Percentiles rank a stretch among this genome's conserved stretches.
Evolutionary conservation across 179 eudicot genomes (phyloP).

Genomic region (Pouteria campechiana): DNA sequence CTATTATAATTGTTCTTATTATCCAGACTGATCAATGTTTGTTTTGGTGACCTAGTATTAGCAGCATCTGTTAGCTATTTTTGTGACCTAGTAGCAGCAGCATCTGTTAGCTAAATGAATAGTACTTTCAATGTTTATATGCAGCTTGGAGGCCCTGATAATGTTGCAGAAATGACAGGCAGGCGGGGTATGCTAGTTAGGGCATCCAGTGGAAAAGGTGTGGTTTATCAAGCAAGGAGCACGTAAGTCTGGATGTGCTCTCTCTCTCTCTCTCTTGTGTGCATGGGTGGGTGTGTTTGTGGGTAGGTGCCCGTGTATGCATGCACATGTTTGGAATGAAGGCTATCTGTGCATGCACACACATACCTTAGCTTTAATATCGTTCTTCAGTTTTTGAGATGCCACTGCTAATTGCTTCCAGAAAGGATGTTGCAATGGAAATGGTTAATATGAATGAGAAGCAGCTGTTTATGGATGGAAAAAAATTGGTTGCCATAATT

Average conservation of each 20-base stretch:
- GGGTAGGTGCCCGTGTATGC: too few species aligned
- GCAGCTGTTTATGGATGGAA: conserved; percentile 89
- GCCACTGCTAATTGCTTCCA: conserved; percentile 16
- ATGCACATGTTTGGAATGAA: too few species aligned
- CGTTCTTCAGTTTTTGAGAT: conserved; percentile 1
- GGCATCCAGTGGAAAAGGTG: conserved; percentile 91
- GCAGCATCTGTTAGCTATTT: too few species aligned
- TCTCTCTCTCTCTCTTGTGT: too few species aligned
- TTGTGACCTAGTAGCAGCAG: too few species aligned
- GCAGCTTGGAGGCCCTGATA: conserved; percentile 99
- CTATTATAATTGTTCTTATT: too few species aligned
- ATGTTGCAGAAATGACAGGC: conserved; percentile 98
- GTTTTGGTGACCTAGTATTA: too few species aligned
- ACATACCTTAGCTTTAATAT: conserved; percentile 1
- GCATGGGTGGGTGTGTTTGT: too few species aligned
- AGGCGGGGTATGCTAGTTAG: conserved; percentile 97
- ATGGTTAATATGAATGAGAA: conserved; percentile 99
- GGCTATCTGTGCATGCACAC: not conserved
- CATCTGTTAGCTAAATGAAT: too few species aligned
- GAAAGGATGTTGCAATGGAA: conserved; percentile 98
- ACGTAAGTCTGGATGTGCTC: conserved; percentile 53
- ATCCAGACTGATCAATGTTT: too few species aligned
- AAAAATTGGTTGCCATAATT: conserved; percentile 84
- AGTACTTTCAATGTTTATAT: not conserved
- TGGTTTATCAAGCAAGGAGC: conserved; percentile 91